A percentile compares a stretch with the other conserved stretches of the same genome.
Evolutionary conservation across 495 filamentous ascomycete genomes (phyloP).

Genomic region (Geopyxis carbonaria): DNA sequence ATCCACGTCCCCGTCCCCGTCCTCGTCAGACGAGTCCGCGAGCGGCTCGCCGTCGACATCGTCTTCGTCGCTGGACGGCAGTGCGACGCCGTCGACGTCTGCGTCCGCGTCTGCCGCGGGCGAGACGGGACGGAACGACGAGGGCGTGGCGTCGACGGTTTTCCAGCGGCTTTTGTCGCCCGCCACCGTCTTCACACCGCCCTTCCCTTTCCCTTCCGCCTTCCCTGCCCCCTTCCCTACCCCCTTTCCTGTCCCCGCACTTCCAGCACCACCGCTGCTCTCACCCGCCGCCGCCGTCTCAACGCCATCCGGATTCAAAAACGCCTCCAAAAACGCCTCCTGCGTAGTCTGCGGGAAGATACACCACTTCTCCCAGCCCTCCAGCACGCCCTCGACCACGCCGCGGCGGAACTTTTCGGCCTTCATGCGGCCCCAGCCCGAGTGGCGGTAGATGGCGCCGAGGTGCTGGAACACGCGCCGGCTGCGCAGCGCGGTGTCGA

Average conservation of each 20-base stretch:
- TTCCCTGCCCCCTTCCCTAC: constrained; percentile 13
- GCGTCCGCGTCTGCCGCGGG: constrained; percentile 33
- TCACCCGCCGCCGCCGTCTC: too few species aligned
- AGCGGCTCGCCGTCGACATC: constrained; percentile 36
- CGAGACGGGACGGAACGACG: constrained; percentile 11
- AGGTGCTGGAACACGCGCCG: constrained; percentile 65
- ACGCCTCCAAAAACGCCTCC: constrained; percentile 52
- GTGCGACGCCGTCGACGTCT: constrained; percentile 37
- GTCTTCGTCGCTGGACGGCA: constrained; percentile 33
- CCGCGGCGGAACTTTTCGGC: constrained; percentile 84
- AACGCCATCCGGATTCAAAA: too few species aligned
- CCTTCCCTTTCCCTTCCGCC: constrained; percentile 21
- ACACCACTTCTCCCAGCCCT: constrained; percentile 71
- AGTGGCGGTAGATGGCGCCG: constrained; percentile 56
- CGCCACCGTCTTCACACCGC: constrained; percentile 1
- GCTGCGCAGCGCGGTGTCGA: constrained; percentile 55
- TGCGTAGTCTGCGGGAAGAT: constrained; percentile 65
- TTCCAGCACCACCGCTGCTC: too few species aligned
- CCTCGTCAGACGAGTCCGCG: constrained; percentile 30
- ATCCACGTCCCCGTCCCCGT: constrained; percentile 24
- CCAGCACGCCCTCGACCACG: constrained; percentile 48
- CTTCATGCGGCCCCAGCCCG: constrained; percentile 66
- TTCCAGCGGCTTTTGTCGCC: constrained; percentile 48
- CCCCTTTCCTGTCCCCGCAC: too few species aligned
- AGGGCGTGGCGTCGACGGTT: constrained; percentile 40